Percentiles rank a stretch among this genome's conserved stretches.
Evolutionary conservation across 257 asterid genomes (phyloP).

Genomic region (Ocimum tenuiflorum): DNA sequence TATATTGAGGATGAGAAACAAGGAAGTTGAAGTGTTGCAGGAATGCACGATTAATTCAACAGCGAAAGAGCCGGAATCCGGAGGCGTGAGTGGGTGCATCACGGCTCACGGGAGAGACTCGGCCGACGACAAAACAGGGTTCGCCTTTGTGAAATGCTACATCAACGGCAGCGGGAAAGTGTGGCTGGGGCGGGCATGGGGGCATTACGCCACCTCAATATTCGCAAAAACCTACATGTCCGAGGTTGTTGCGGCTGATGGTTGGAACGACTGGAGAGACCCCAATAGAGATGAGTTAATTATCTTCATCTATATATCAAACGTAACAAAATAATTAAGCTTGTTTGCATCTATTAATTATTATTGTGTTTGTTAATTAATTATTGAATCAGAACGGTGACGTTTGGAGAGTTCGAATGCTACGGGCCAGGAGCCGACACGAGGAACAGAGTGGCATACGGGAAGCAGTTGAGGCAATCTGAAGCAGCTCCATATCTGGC

Average conservation of each 20-base stretch:
- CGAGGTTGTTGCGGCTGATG: conserved; percentile 52
- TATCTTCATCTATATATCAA: neutral
- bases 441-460: conserved; percentile 46
- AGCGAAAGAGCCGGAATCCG: conserved; percentile 37
- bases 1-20: too few relatives aligned
- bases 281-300: conserved; percentile 60
- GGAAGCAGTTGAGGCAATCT: conserved; percentile 40
- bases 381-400: conserved; percentile 56
- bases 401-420: conserved; percentile 64
- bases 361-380: neutral
- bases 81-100: conserved; percentile 51
- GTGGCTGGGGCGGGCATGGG: conserved; percentile 95
- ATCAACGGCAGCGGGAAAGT: conserved; percentile 62
- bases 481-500: conserved; percentile 59
- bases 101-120: conserved; percentile 74
- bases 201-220: conserved; percentile 51
- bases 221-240: conserved; percentile 66
- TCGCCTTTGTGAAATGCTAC: conserved; percentile 66
- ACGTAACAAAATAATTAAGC: too few relatives aligned
- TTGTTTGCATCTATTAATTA: neutral
- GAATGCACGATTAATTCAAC: conserved; percentile 57
- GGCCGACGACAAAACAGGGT: conserved; percentile 42
- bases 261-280: conserved; percentile 80
- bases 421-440: conserved; percentile 57
- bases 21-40: conserved; percentile 21